Percentiles rank a stretch among this genome's conserved stretches.
phyloP scores from a whole-genome alignment of 345 rosid species.

The Dipteronia dyeriana region DNA sequence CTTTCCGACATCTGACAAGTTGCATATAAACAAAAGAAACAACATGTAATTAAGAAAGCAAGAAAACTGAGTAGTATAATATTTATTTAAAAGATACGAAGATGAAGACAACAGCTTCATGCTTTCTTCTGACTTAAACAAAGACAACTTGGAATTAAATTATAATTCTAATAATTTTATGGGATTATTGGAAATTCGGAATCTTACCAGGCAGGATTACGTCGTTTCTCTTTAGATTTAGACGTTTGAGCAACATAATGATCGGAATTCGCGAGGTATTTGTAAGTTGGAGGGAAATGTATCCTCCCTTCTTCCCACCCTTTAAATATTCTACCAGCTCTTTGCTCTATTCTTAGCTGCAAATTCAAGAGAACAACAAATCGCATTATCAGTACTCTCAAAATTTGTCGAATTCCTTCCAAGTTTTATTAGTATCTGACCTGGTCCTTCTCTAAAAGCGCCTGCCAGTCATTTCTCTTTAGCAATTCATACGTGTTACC shows the following conservation, averaged over 20 bases:
- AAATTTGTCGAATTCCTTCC: neutral
- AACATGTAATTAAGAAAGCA: neutral
- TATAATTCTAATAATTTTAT: neutral
- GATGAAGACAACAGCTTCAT: neutral
- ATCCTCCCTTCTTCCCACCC: constrained; percentile 96
- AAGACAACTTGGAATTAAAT: constrained; percentile 12
- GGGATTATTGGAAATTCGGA: neutral
- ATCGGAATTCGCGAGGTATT: constrained; percentile 70
- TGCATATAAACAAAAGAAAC: neutral
- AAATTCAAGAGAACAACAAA: constrained; percentile 2
- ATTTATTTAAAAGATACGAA: constrained; percentile 8
- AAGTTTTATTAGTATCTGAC: constrained; percentile 27
- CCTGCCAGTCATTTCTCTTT: constrained; percentile 67
- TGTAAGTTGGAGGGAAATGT: constrained; percentile 89
- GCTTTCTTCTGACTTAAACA: constrained; percentile 4
- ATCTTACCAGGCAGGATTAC: constrained; percentile 92
- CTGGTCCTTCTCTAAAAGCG: constrained; percentile 89
- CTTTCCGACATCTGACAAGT: neutral
- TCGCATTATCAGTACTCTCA: neutral
- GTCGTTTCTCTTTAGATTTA: constrained; percentile 64
- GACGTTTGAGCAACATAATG: constrained; percentile 58
- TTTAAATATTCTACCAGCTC: constrained; percentile 69
- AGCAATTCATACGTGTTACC: constrained; percentile 53
- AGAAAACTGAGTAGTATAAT: neutral
- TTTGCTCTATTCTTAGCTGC: constrained; percentile 76